A percentile compares a stretch with the other conserved stretches of the same genome.
phyloP scores from a whole-genome alignment of 73 alveolate species.

The Paramecium biaurelia region DNA sequence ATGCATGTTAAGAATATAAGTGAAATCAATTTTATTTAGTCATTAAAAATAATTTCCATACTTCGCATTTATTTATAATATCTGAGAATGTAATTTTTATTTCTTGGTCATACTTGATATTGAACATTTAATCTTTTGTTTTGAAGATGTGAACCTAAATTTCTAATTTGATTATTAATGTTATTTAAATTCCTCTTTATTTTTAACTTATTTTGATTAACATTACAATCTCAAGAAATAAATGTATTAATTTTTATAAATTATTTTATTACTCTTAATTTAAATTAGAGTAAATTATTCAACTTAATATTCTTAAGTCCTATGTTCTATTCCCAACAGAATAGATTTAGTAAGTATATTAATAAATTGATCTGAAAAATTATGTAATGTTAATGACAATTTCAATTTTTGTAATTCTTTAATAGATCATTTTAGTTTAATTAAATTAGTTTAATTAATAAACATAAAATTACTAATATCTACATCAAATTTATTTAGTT shows the following conservation, averaged over 20 bases:
- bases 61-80: background rate
- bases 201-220: too few relatives aligned
- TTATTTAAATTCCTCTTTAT: too few relatives aligned
- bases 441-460: background rate
- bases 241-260: too few relatives aligned
- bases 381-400: background rate
- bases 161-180: too few relatives aligned
- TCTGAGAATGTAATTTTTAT: background rate
- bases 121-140: too few relatives aligned
- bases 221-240: too few relatives aligned
- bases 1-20: background rate
- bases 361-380: background rate
- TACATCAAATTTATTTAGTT: background rate
- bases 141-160: too few relatives aligned
- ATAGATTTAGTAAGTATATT: background rate
- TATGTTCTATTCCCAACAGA: too few relatives aligned
- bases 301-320: too few relatives aligned
- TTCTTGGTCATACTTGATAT: too few relatives aligned
- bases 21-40: constrained; percentile 44
- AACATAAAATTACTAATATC: background rate
- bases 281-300: too few relatives aligned
- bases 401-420: background rate
- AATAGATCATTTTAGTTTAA: background rate
- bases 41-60: background rate
- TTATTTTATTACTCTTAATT: too few relatives aligned